phyloP scores from a whole-genome alignment of 2,329 filamentous ascomycete species.

The Colletotrichum graminicola region DNA sequence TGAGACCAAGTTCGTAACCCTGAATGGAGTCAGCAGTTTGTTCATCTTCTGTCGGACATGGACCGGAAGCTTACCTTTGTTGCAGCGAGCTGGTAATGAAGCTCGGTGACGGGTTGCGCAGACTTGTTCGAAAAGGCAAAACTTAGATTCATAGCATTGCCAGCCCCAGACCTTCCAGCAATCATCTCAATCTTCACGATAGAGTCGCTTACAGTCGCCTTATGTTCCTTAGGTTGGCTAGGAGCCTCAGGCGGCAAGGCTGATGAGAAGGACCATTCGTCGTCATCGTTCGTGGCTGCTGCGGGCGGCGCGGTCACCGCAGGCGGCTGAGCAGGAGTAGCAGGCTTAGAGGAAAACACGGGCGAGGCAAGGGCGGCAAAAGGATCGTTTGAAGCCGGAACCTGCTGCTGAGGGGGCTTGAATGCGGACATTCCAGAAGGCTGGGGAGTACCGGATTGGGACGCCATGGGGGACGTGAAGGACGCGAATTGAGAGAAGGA shows the following conservation, averaged over 20 bases:
- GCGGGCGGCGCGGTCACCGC: slow-evolving; percentile 46
- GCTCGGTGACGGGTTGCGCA: slow-evolving; percentile 76
- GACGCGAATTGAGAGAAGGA: slow-evolving; percentile 67
- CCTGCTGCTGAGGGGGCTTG: slow-evolving; percentile 57
- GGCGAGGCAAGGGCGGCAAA: slow-evolving; percentile 60
- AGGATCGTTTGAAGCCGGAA: slow-evolving; percentile 57
- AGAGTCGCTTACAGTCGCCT: slow-evolving; percentile 76
- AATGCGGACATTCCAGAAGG: slow-evolving; percentile 61
- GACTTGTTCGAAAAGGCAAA: slow-evolving; percentile 90
- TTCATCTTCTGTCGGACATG: neutral
- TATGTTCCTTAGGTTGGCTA: slow-evolving; percentile 70
- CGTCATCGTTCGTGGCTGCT: slow-evolving; percentile 71
- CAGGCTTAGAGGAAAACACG: slow-evolving; percentile 54
- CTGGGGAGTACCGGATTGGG: slow-evolving; percentile 67
- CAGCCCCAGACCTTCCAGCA: slow-evolving; percentile 69
- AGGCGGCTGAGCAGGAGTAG: slow-evolving; percentile 50
- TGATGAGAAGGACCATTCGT: slow-evolving; percentile 95
- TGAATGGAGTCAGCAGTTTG: slow-evolving; percentile 52
- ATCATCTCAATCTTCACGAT: slow-evolving; percentile 80
- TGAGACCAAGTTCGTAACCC: slow-evolving; percentile 84
- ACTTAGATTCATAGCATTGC: slow-evolving; percentile 74
- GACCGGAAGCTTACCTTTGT: slow-evolving; percentile 76
- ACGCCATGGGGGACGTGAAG: slow-evolving; percentile 65
- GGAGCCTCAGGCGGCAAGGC: slow-evolving; percentile 75
- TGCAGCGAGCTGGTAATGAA: slow-evolving; percentile 93